phyloP scores from a whole-genome alignment of 768 basidiomycete genomes.

The Amanita fuliginea region DNA sequence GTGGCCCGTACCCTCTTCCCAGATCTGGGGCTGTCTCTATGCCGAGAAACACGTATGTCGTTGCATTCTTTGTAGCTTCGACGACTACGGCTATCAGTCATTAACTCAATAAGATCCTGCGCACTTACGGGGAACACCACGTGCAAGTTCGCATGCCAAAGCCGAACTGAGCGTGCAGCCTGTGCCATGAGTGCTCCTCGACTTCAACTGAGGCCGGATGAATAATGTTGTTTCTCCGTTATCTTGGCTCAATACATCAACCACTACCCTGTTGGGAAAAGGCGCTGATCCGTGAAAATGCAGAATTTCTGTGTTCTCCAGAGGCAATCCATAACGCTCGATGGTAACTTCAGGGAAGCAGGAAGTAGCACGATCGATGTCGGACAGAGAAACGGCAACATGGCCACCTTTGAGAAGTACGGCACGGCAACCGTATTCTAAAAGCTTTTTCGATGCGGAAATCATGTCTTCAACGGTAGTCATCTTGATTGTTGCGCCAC shows the following conservation, averaged over 20 bases:
- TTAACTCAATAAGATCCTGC: background rate
- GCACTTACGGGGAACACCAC: slow-evolving; percentile 29
- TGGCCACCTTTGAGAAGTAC: slow-evolving; percentile 88
- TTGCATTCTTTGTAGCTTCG: slow-evolving; percentile 50
- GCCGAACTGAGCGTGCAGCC: slow-evolving; percentile 89
- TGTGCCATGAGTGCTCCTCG: slow-evolving; percentile 79
- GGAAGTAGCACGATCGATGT: slow-evolving; percentile 25
- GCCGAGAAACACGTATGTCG: slow-evolving; percentile 61
- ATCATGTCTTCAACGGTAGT: slow-evolving; percentile 49
- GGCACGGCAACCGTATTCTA: slow-evolving; percentile 35
- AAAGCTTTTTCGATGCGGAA: slow-evolving; percentile 36
- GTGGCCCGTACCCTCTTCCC: slow-evolving; percentile 71
- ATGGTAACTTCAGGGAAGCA: slow-evolving; percentile 22
- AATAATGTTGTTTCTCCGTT: slow-evolving; percentile 35
- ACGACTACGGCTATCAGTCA: slow-evolving; percentile 14
- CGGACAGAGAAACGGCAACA: slow-evolving; percentile 30
- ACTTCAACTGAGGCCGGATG: slow-evolving; percentile 48
- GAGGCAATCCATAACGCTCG: slow-evolving; percentile 32
- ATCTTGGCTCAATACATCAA: slow-evolving; percentile 47
- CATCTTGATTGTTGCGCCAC: slow-evolving; percentile 20
- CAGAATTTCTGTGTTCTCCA: slow-evolving; percentile 57
- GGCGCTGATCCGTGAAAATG: slow-evolving; percentile 15
- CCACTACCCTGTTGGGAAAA: slow-evolving; percentile 30
- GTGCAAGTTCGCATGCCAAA: slow-evolving; percentile 55
- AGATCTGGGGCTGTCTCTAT: slow-evolving; percentile 60